These are phyloP conservation scores for Eutrema heterophyllum DNA, from an alignment of 345 rosid genomes.

Conservation along the genomic window DNA sequence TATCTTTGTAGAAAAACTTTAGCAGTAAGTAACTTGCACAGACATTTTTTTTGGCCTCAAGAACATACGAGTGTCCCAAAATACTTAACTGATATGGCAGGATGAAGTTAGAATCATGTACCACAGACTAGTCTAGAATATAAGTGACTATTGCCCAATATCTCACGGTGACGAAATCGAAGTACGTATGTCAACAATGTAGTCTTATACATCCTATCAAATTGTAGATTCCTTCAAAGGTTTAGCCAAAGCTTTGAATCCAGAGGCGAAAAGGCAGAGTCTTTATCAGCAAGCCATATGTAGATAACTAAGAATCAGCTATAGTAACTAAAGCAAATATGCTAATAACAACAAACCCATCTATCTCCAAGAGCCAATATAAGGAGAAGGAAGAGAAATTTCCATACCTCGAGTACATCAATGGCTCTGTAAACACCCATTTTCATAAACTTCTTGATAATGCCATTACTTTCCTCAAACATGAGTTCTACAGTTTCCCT, in stretches of 20 bases:
- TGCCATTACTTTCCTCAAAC: slow-evolving; percentile 59
- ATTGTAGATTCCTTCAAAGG: background rate
- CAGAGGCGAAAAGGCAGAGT: background rate
- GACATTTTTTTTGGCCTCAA: background rate
- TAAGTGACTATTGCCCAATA: background rate
- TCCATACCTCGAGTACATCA: slow-evolving; percentile 76
- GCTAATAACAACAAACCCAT: background rate
- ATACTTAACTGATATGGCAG: background rate
- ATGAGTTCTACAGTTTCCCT: slow-evolving; percentile 77
- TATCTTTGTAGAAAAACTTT: background rate
- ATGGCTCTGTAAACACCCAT: slow-evolving; percentile 69
- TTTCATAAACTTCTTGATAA: slow-evolving; percentile 50
- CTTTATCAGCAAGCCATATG: background rate
- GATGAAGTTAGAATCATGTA: background rate
- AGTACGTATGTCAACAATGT: background rate
- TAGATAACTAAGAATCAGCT: background rate
- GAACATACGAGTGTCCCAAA: background rate
- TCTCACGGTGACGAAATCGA: background rate
- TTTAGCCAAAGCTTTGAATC: background rate
- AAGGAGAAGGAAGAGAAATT: background rate
- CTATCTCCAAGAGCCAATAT: background rate
- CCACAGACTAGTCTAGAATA: background rate
- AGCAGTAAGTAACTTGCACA: background rate
- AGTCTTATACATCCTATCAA: background rate
- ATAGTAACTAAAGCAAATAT: background rate